Conservation (phyloP, 495 filamentous ascomycete genomes). For the Penicillium egyptiacum region DNA sequence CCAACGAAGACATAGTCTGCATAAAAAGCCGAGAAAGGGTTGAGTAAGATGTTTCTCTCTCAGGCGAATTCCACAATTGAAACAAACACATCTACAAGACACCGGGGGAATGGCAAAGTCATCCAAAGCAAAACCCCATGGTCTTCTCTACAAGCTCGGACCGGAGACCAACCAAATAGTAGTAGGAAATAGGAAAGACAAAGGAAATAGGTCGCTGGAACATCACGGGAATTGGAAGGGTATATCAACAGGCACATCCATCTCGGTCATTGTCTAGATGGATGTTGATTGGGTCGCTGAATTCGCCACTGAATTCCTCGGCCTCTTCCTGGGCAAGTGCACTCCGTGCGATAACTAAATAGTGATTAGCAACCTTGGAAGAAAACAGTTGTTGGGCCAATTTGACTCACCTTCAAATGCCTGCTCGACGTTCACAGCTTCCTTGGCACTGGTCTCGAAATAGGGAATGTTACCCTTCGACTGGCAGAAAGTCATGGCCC, state of each 20-base stretch:
- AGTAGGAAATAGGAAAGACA: slow-evolving; percentile 17
- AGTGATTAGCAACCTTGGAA: slow-evolving; percentile 1
- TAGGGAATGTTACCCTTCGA: slow-evolving; percentile 97
- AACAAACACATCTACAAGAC: slow-evolving; percentile 26
- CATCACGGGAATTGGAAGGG: slow-evolving; percentile 29
- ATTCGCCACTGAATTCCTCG: slow-evolving; percentile 88
- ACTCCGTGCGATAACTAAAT: slow-evolving; percentile 89
- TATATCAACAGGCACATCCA: slow-evolving; percentile 81
- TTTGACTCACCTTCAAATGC: slow-evolving; percentile 82
- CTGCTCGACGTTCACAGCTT: slow-evolving; percentile 97
- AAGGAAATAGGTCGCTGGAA: slow-evolving; percentile 27
- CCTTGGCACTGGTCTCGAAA: slow-evolving; percentile 99
- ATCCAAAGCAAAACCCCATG: slow-evolving; percentile 14
- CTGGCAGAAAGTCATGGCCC: slow-evolving; percentile 95
- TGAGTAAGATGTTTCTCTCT: neutral
- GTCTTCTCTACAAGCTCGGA: slow-evolving; percentile 24
- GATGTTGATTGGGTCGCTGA: slow-evolving; percentile 96
- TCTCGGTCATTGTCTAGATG: slow-evolving; percentile 87
- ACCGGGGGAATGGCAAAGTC: slow-evolving; percentile 7
- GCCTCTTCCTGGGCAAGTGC: slow-evolving; percentile 95
- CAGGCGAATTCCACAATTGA: slow-evolving; percentile 2
- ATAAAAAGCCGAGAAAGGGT: neutral
- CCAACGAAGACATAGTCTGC: neutral
- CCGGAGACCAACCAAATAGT: slow-evolving; percentile 15
- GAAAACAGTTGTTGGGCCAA: neutral